phyloP scores from a whole-genome alignment of 164 flowering plant species.

The Aristolochia fimbriata region DNA sequence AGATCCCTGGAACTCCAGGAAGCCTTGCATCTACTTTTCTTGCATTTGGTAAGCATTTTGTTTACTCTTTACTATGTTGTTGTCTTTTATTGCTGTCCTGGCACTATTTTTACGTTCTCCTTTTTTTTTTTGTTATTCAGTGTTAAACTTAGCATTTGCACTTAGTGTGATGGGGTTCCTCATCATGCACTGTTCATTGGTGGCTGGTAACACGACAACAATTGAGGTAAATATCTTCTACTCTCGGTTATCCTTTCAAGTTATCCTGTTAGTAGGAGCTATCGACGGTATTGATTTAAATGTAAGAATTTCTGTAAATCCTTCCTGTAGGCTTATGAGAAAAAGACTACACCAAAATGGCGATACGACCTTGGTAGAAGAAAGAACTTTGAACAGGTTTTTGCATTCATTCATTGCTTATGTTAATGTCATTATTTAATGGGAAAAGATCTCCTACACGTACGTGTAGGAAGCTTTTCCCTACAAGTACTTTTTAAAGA shows the following conservation, averaged over 20 bases:
- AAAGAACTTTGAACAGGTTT: slow-evolving; percentile 73
- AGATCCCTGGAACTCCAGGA: slow-evolving; percentile 88
- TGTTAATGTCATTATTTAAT: too few species aligned
- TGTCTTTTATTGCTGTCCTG: background rate
- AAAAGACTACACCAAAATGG: slow-evolving; percentile 83
- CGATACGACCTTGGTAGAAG: slow-evolving; percentile 68
- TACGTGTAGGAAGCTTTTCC: too few species aligned
- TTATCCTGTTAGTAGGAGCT: background rate
- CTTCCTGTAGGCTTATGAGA: slow-evolving; percentile 80
- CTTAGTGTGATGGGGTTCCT: slow-evolving; percentile 89
- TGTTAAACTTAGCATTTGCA: slow-evolving; percentile 88
- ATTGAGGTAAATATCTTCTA: slow-evolving; percentile 61
- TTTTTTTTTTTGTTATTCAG: slow-evolving; percentile 26
- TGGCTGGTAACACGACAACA: slow-evolving; percentile 85
- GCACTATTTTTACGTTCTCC: background rate
- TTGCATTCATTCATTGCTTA: background rate
- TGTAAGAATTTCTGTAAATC: background rate
- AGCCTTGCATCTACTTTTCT: slow-evolving; percentile 93
- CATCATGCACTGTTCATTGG: slow-evolving; percentile 91
- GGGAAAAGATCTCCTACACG: too few species aligned
- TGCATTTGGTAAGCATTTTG: slow-evolving; percentile 57
- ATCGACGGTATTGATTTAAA: background rate
- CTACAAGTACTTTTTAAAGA: too few species aligned
- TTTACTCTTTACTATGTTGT: background rate
- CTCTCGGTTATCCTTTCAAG: background rate